Evolutionary conservation across 176 grass and related monocot species (phyloP).

Genomic region (Urochloa ruziziensis): DNA sequence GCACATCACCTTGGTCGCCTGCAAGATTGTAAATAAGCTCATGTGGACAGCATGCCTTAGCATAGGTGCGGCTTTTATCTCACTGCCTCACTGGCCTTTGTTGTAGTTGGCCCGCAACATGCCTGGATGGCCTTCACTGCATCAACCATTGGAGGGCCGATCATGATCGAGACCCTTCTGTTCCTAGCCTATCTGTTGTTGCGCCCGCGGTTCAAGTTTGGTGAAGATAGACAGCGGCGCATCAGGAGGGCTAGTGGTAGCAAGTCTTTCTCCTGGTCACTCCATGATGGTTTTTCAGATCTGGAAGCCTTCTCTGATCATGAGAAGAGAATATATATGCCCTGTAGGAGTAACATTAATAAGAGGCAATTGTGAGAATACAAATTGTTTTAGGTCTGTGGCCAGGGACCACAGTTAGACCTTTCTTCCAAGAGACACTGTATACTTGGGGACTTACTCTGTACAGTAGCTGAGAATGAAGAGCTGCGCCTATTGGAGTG

Average conservation of each 20-base stretch:
- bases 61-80: conserved; percentile 78
- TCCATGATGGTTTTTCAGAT: conserved; percentile 66
- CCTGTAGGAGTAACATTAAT: conserved; percentile 52
- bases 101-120: conserved; percentile 77
- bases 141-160: conserved; percentile 81
- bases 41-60: conserved; percentile 97
- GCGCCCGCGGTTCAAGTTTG: conserved; percentile 70
- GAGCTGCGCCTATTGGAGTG: background rate
- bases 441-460: conserved; percentile 9
- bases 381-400: conserved; percentile 22
- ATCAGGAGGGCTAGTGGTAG: conserved; percentile 81
- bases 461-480: conserved; percentile 14
- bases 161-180: conserved; percentile 82
- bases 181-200: conserved; percentile 81
- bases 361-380: conserved; percentile 2
- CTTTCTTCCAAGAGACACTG: conserved; percentile 16
- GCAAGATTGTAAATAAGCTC: conserved; percentile 92
- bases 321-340: conserved; percentile 96
- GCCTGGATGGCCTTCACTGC: conserved; percentile 87
- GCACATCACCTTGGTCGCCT: conserved; percentile 96
- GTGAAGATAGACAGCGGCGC: conserved; percentile 71
- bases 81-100: conserved; percentile 87
- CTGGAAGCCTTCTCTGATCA: conserved; percentile 85
- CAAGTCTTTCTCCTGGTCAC: conserved; percentile 96
- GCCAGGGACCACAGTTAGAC: background rate